Evolutionary conservation across 371 early-diverging fungal genomes (phyloP).

Genomic region (Synchytrium microbalum): DNA sequence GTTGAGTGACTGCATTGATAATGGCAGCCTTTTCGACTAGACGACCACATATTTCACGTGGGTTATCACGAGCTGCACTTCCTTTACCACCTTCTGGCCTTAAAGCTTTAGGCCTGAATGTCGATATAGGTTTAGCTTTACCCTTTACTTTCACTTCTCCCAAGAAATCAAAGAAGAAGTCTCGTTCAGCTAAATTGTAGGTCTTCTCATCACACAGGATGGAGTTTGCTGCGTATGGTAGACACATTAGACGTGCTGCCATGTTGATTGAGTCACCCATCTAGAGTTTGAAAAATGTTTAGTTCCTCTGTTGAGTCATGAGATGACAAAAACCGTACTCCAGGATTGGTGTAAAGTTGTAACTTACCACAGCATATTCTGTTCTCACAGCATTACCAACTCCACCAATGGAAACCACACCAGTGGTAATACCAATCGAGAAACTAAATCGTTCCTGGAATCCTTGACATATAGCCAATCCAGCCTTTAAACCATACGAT

Average conservation of each 20-base stretch:
- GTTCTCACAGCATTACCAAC: conserved; percentile 37
- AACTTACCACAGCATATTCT: conserved; percentile 47
- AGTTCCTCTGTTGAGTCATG: background rate
- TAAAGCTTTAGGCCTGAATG: conserved; percentile 31
- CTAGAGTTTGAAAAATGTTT: conserved; percentile 14
- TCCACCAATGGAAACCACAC: conserved; percentile 44
- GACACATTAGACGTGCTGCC: conserved; percentile 48
- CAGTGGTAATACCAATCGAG: conserved; percentile 47
- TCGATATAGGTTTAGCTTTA: conserved; percentile 31
- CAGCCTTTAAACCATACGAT: conserved; percentile 35
- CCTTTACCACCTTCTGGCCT: conserved; percentile 12
- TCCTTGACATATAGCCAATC: conserved; percentile 31
- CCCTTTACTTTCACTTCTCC: conserved; percentile 43
- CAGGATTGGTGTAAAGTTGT: background rate
- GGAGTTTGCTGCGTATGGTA: conserved; percentile 17
- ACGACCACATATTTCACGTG: conserved; percentile 25
- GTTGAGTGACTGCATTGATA: conserved; percentile 9
- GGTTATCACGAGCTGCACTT: conserved; percentile 1
- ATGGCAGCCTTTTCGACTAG: conserved; percentile 26
- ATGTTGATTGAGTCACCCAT: conserved; percentile 56
- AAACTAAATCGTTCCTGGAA: conserved; percentile 31
- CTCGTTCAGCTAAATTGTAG: conserved; percentile 30
- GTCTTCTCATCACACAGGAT: conserved; percentile 45
- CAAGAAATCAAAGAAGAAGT: conserved; percentile 35
- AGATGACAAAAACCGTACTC: background rate